These are phyloP conservation scores for Triticum dicoccoides DNA, from an alignment of 176 grass and related monocot genomes.

Conservation along the genomic window DNA sequence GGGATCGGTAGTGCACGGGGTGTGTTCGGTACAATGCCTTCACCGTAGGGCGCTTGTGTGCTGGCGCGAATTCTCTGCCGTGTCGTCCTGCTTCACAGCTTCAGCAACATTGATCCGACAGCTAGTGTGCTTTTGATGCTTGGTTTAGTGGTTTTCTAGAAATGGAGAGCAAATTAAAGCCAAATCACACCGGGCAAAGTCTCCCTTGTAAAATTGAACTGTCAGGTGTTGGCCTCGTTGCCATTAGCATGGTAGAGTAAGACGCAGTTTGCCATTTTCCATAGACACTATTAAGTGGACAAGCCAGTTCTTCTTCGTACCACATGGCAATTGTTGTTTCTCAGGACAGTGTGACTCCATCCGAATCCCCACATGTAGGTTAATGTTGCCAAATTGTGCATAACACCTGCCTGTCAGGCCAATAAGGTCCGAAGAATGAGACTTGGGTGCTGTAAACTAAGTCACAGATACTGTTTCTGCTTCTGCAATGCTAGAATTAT, in stretches of 20 bases:
- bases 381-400: background rate
- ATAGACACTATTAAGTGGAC: background rate
- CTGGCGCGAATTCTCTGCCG: too few relatives aligned
- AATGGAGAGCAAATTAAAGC: slow-evolving; percentile 8
- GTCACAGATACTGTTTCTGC: background rate
- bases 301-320: background rate
- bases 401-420: background rate
- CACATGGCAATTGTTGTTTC: background rate
- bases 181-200: background rate
- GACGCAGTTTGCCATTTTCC: background rate
- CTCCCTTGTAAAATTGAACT: background rate
- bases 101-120: background rate
- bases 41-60: background rate
- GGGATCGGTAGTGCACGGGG: background rate
- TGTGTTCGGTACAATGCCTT: slow-evolving; percentile 22
- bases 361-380: background rate
- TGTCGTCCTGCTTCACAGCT: background rate
- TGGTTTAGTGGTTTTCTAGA: background rate
- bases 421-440: background rate
- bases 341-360: background rate
- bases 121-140: background rate
- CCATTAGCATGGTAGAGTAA: background rate
- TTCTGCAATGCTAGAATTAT: slow-evolving; percentile 17
- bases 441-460: background rate
- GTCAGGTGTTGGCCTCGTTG: background rate